Conservation (phyloP, 305 asterid genomes). For the Fraxinus albicans region DNA sequence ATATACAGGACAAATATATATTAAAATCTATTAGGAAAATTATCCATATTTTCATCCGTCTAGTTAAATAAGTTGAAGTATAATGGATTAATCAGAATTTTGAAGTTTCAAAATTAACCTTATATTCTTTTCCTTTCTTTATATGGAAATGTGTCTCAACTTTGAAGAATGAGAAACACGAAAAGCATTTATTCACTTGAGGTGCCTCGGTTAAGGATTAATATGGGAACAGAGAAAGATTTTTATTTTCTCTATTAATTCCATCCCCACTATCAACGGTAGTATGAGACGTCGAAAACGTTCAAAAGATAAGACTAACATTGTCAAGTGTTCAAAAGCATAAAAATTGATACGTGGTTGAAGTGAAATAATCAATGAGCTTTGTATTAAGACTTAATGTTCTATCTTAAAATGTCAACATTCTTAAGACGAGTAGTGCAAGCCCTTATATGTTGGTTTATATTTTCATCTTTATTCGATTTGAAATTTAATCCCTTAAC, state of each 20-base stretch:
- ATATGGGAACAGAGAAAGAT: not conserved
- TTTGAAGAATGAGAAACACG: not conserved
- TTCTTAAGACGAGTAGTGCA: no score
- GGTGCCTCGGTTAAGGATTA: not conserved
- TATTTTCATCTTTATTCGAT: no score
- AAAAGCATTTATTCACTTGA: not conserved
- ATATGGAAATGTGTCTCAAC: not conserved
- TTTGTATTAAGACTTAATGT: no score
- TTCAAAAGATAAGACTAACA: slow-evolving; percentile 1
- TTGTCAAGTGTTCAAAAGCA: not conserved
- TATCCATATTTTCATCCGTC: not conserved
- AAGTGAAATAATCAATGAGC: not conserved
- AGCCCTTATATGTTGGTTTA: no score
- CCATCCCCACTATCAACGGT: not conserved
- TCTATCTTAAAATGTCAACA: no score
- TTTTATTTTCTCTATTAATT: not conserved
- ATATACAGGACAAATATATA: not conserved
- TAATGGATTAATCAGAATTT: not conserved
- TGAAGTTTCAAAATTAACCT: not conserved
- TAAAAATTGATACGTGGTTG: not conserved
- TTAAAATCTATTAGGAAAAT: not conserved
- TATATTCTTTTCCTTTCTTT: not conserved
- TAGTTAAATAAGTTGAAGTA: not conserved
- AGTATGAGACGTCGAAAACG: not conserved
- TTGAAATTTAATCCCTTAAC: no score